Percentiles rank a stretch among this genome's conserved stretches.
phyloP scores from a whole-genome alignment of 2,329 filamentous ascomycete species.

The Talaromyces sp. region DNA sequence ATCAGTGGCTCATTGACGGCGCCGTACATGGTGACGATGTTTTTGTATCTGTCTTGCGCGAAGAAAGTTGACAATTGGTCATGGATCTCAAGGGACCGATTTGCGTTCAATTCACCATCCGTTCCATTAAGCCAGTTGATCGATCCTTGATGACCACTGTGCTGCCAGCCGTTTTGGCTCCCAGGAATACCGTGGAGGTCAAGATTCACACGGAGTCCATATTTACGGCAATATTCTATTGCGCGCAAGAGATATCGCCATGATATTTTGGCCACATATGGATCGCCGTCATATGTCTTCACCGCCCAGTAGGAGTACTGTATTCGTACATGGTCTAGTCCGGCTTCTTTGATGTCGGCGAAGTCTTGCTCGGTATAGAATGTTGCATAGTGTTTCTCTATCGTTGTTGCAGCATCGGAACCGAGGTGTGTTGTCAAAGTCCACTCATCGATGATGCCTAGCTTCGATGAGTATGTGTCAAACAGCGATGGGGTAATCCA shows the following conservation, averaged over 20 bases:
- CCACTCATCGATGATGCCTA: constrained; percentile 82
- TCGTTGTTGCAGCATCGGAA: constrained; percentile 61
- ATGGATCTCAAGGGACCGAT: constrained; percentile 85
- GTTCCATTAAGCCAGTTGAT: constrained; percentile 94
- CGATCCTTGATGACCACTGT: constrained; percentile 78
- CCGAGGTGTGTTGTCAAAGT: constrained; percentile 75
- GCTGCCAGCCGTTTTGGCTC: constrained; percentile 97
- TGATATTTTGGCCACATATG: constrained; percentile 81
- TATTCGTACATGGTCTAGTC: constrained; percentile 95
- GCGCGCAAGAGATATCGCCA: constrained; percentile 92
- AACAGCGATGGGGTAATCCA: constrained; percentile 96
- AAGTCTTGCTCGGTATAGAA: constrained; percentile 88
- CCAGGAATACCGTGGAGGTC: constrained; percentile 91
- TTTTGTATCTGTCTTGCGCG: constrained; percentile 86
- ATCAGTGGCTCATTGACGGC: constrained; percentile 94
- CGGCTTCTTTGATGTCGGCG: constrained; percentile 78
- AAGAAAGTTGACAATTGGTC: constrained; percentile 89
- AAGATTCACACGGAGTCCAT: constrained; percentile 88
- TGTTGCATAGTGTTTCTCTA: constrained; percentile 90
- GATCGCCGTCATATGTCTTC: constrained; percentile 78
- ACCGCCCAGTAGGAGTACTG: constrained; percentile 96
- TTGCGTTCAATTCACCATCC: constrained; percentile 73
- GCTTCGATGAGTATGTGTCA: constrained; percentile 61
- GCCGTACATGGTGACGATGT: constrained; percentile 89
- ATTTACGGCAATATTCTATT: constrained; percentile 91